phyloP scores from a whole-genome alignment of 2,329 filamentous ascomycete species.

The Didymella glomerata region DNA sequence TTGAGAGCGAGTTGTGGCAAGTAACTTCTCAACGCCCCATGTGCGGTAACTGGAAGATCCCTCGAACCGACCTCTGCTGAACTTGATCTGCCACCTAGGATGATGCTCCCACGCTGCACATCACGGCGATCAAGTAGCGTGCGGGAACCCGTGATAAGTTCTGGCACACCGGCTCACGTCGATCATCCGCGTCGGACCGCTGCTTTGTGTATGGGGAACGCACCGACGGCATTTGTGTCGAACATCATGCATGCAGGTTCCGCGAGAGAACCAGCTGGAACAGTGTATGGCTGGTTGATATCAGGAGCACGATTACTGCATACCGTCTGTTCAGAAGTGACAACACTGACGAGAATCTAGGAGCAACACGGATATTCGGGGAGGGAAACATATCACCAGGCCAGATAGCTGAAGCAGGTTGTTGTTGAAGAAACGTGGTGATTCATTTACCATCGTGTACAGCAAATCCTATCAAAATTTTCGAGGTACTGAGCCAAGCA shows the following conservation, averaged over 20 bases:
- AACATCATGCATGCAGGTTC: not conserved
- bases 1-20: not conserved
- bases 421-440: not conserved
- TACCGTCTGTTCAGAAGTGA: not conserved
- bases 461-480: no score
- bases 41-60: not conserved
- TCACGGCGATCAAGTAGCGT: not conserved
- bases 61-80: not conserved
- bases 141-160: not conserved
- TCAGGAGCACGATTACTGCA: not conserved
- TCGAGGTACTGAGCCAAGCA: not conserved
- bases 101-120: not conserved
- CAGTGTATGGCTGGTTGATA: not conserved
- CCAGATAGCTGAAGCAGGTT: not conserved
- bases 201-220: not conserved
- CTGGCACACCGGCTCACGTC: not conserved
- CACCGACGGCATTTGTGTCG: not conserved
- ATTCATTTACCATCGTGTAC: not conserved
- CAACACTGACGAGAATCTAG: not conserved
- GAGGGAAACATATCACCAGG: not conserved
- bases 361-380: not conserved
- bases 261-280: not conserved
- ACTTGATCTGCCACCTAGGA: no score
- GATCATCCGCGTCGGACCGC: conserved; percentile 2
- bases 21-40: conserved; percentile 1